Evolutionary conservation across 2,329 filamentous ascomycete genomes (phyloP), one percentile per base, ranked within the genome.

Genomic region (Calcarisporium arbuscula): DNA sequence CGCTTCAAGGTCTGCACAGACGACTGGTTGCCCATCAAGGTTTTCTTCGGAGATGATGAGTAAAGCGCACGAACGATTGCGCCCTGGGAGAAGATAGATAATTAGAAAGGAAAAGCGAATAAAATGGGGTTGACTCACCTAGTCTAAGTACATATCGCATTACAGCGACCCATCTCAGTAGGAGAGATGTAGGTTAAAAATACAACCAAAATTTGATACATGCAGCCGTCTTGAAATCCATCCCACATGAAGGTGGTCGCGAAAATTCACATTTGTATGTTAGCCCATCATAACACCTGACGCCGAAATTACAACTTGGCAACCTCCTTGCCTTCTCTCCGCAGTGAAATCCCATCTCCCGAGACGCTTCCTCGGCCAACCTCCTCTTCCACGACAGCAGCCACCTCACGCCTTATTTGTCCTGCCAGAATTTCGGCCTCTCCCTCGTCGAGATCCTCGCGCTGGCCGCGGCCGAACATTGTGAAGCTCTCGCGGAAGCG

Each of bases 1-100:
- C 76, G 86, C 32, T 90, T 89, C 72, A 94, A 88, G 75, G 80
- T 87, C 42, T 92, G 84, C 53, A 73, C 72, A 22, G 86, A 90
- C 54, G 61, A 54, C 19, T 90, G 82, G 80, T 54, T 86, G 51
- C 85, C 84, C 0, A 60, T 84, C 41, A 82, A 80, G 70, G 83
- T 90, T 22, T 92, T 92, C 70, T 86, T 86, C 54, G 83, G 82
- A 7, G 83, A 89, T 50, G 82, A 88, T 51, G 83, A 89, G 66
- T 88, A 77, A 51, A 9, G 17, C 15, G 15, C 21, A 17, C 14
- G 12, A n/a, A n/a, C n/a, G 30, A 37, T 25, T n/a, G n/a, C n/a
- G n/a, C n/a, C n/a, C n/a, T n/a, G n/a, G 19, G 20, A 32, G 37
- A 38, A 36, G 4, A 28, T 19, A 20, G n/a, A 8, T 17, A 22